Percentiles rank a stretch among this genome's conserved stretches.
phyloP scores from a whole-genome alignment of 169 alveolate species.

The Cryptosporidium viatorum region DNA sequence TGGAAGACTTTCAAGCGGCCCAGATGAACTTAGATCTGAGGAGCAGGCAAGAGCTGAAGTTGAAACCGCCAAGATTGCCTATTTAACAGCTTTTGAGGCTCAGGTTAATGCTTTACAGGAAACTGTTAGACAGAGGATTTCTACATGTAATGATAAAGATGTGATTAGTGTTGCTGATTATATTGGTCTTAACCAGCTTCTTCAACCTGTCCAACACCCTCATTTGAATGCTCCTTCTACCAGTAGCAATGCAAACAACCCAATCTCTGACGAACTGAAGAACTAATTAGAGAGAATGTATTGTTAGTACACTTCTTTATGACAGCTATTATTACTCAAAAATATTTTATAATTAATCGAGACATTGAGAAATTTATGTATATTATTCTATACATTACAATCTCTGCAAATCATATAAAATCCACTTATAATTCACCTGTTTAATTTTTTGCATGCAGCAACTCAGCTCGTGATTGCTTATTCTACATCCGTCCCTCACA shows the following conservation, averaged over 20 bases:
- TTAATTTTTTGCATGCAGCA: neutral
- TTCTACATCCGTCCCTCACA: neutral
- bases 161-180: constrained; percentile 57
- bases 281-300: neutral
- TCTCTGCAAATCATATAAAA: neutral
- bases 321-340: neutral
- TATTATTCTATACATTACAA: neutral
- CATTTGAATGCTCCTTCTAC: constrained; percentile 8
- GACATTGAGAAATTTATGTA: neutral
- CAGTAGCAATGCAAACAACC: neutral
- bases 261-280: constrained; percentile 42
- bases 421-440: neutral
- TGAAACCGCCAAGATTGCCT: constrained; percentile 73
- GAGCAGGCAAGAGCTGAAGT: constrained; percentile 76
- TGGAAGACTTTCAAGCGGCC: constrained; percentile 76
- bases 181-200: constrained; percentile 64
- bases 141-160: constrained; percentile 71
- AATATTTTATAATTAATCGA: neutral
- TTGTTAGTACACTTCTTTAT: neutral
- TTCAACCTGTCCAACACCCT: constrained; percentile 70
- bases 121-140: constrained; percentile 64
- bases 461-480: neutral
- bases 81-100: constrained; percentile 74
- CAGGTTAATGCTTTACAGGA: constrained; percentile 73
- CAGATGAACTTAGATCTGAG: constrained; percentile 71